phyloP scores from a whole-genome alignment of 305 asterid genomes.

The Fraxinus latifolia region DNA sequence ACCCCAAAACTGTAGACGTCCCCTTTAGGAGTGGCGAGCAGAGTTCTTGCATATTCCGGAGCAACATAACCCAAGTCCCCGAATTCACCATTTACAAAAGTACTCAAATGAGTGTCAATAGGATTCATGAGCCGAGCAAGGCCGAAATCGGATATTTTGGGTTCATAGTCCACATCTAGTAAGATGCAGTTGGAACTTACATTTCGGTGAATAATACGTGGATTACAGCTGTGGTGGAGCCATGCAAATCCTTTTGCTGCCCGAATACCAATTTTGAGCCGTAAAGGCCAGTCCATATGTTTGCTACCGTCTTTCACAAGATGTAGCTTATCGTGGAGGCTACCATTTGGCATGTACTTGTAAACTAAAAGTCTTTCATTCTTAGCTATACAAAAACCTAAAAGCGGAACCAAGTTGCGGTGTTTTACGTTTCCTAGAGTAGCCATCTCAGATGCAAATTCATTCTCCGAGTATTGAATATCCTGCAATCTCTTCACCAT shows the following conservation, averaged over 20 bases:
- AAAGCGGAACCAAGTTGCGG: conserved; percentile 74
- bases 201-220: conserved; percentile 80
- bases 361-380: conserved; percentile 76
- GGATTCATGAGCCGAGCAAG: conserved; percentile 93
- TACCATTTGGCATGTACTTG: conserved; percentile 68
- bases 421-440: conserved; percentile 69
- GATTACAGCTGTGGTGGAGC: conserved; percentile 91
- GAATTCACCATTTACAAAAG: conserved; percentile 81
- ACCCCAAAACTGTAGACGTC: conserved; percentile 81
- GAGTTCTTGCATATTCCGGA: conserved; percentile 65
- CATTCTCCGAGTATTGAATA: conserved; percentile 76
- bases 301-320: conserved; percentile 32
- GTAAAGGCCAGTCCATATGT: conserved; percentile 61
- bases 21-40: conserved; percentile 72
- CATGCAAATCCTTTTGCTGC: conserved; percentile 84
- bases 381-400: conserved; percentile 75
- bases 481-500: conserved; percentile 81
- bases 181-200: conserved; percentile 81
- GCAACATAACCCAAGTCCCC: conserved; percentile 88
- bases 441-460: conserved; percentile 68
- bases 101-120: conserved; percentile 76
- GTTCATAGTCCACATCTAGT: conserved; percentile 59
- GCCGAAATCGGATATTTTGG: conserved; percentile 83
- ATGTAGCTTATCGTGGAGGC: conserved; percentile 66
- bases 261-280: conserved; percentile 65